phyloP scores from a whole-genome alignment of 1,139 yeast species.

The Torulaspora pretoriensis region DNA sequence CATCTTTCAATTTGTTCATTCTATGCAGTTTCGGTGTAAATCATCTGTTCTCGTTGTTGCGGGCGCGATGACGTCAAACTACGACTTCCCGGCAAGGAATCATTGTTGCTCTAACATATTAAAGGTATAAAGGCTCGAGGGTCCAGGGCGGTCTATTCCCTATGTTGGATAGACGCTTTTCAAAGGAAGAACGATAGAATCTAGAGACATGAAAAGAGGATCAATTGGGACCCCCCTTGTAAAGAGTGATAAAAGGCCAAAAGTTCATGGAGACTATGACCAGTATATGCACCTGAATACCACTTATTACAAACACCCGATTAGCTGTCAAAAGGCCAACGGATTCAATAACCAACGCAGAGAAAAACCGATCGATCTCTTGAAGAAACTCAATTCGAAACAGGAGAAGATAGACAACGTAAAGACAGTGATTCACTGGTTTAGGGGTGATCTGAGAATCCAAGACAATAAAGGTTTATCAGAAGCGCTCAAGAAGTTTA shows the following conservation, averaged over 20 bases:
- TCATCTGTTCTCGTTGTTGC: too few relatives aligned
- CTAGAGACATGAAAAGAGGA: slow-evolving; percentile 5
- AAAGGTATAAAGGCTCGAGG: too few relatives aligned
- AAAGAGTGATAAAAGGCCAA: slow-evolving; percentile 4
- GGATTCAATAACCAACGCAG: slow-evolving; percentile 18
- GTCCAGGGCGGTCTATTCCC: too few relatives aligned
- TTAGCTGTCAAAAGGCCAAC: slow-evolving; percentile 11
- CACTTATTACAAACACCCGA: slow-evolving; percentile 11
- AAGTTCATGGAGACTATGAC: slow-evolving; percentile 13
- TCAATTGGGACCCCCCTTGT: neutral
- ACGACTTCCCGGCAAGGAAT: too few relatives aligned
- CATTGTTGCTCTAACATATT: too few relatives aligned
- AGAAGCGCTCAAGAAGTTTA: slow-evolving; percentile 38
- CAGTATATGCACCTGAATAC: slow-evolving; percentile 16
- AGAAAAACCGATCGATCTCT: slow-evolving; percentile 15
- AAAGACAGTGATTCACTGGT: slow-evolving; percentile 40
- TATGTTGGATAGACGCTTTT: too few relatives aligned
- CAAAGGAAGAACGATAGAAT: too few relatives aligned
- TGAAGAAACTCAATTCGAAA: slow-evolving; percentile 7
- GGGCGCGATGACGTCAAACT: too few relatives aligned
- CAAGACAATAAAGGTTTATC: slow-evolving; percentile 42
- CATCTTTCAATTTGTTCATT: too few relatives aligned
- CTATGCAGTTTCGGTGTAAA: too few relatives aligned
- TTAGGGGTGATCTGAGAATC: slow-evolving; percentile 43
- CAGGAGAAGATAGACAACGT: slow-evolving; percentile 4